Evolutionary conservation across 139 green algal genomes (phyloP).

Genomic region (Coccomyxa sp.): DNA sequence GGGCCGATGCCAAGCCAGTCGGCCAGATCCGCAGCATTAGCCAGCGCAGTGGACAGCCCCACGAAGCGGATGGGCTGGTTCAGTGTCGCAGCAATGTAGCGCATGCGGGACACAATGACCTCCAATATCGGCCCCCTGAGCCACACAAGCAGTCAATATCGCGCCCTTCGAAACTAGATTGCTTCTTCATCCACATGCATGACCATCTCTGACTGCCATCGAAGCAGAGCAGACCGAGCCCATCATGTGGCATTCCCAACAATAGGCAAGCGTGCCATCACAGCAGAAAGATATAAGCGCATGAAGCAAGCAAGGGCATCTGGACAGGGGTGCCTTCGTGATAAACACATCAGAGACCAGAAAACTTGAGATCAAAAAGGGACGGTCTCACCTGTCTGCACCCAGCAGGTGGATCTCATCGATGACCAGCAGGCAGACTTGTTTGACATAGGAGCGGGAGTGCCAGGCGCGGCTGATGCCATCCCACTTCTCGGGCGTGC

Average conservation of each 20-base stretch:
- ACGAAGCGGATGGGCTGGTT: slow-evolving; percentile 77
- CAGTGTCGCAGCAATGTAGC: slow-evolving; percentile 75
- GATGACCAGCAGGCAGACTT: slow-evolving; percentile 92
- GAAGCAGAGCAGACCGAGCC: no score
- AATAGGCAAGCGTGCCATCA: neutral
- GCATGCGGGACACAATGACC: slow-evolving; percentile 88
- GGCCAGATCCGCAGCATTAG: slow-evolving; percentile 91
- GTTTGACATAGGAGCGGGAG: slow-evolving; percentile 68
- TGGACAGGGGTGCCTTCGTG: neutral
- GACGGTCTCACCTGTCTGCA: slow-evolving; percentile 51
- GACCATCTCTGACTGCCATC: no score
- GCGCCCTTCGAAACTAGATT: neutral
- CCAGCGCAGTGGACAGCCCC: slow-evolving; percentile 91
- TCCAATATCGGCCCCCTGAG: slow-evolving; percentile 89
- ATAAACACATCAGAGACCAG: neutral
- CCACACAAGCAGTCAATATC: neutral
- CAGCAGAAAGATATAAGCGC: neutral
- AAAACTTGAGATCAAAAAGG: neutral
- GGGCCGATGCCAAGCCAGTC: slow-evolving; percentile 87
- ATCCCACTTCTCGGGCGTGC: slow-evolving; percentile 98
- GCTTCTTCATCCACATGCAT: no score
- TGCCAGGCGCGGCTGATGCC: slow-evolving; percentile 91
- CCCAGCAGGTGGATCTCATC: slow-evolving; percentile 98
- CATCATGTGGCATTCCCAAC: neutral
- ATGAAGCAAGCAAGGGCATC: neutral